Evolutionary conservation across 768 basidiomycete genomes (phyloP).

Genomic region (Amanita rubescens): DNA sequence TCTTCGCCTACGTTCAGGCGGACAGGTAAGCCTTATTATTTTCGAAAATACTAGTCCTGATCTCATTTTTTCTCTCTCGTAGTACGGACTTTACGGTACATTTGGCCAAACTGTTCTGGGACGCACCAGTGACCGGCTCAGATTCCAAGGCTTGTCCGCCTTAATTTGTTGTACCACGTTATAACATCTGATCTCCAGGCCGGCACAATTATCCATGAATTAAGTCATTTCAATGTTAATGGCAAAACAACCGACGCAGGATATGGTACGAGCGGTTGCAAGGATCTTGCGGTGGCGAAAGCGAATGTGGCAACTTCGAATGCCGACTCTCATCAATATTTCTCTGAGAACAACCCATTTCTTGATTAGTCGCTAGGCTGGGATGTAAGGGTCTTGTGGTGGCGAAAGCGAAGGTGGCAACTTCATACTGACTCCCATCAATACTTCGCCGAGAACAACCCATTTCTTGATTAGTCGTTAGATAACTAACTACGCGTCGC

Average conservation of each 20-base stretch:
- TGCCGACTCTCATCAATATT: slow-evolving; percentile 44
- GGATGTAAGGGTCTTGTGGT: too few species aligned
- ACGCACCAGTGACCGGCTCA: slow-evolving; percentile 6
- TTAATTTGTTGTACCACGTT: slow-evolving; percentile 8
- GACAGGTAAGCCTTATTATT: neutral
- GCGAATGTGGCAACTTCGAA: slow-evolving; percentile 30
- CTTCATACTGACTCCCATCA: too few species aligned
- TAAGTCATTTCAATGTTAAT: slow-evolving; percentile 43
- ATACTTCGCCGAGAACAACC: too few species aligned
- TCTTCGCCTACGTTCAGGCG: neutral
- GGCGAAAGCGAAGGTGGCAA: too few species aligned
- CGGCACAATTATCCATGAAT: slow-evolving; percentile 34
- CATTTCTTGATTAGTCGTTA: too few species aligned
- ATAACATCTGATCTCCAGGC: neutral
- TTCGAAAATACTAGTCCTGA: too few species aligned
- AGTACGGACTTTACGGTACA: neutral
- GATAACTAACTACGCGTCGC: too few species aligned
- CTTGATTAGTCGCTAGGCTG: too few species aligned
- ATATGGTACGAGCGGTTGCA: slow-evolving; percentile 35
- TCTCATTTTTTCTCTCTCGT: neutral
- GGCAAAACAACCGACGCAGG: slow-evolving; percentile 37
- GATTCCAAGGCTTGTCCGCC: slow-evolving; percentile 5
- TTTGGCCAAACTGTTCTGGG: slow-evolving; percentile 4
- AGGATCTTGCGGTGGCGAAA: slow-evolving; percentile 32
- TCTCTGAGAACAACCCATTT: slow-evolving; percentile 40